Evolutionary conservation across 345 rosid species (phyloP).

Genomic region (Ceriops zippeliana): DNA sequence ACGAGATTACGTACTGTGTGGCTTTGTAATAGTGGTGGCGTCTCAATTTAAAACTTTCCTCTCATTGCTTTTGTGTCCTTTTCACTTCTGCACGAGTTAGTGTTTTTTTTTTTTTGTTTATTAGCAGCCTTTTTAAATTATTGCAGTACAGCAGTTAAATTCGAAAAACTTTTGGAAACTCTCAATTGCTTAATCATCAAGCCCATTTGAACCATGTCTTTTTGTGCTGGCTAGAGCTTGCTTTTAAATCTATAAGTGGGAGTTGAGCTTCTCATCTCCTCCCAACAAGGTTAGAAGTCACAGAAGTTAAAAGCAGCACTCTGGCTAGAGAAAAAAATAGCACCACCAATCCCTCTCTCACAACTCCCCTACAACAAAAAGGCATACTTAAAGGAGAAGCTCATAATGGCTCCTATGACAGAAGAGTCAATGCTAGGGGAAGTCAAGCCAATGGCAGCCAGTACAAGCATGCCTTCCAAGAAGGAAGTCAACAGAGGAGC

Average conservation of each 20-base stretch:
- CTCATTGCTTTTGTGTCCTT: neutral
- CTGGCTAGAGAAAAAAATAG: conserved; percentile 10
- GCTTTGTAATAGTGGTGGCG: neutral
- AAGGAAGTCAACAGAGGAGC: conserved; percentile 49
- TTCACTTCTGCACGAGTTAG: neutral
- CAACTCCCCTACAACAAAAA: neutral
- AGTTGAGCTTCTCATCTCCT: conserved; percentile 32
- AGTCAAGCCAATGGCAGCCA: conserved; percentile 3
- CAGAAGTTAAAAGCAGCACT: conserved; percentile 12
- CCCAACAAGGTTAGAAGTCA: conserved; percentile 42
- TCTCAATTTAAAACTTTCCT: neutral
- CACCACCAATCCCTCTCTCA: neutral
- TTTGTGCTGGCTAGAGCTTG: neutral
- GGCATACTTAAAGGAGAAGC: neutral
- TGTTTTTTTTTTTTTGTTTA: neutral
- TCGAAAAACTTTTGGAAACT: conserved; percentile 10
- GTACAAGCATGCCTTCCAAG: conserved; percentile 8
- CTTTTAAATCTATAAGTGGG: conserved; percentile 20
- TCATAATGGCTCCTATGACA: conserved; percentile 9
- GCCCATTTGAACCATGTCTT: conserved; percentile 11
- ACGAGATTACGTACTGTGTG: neutral
- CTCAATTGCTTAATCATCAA: conserved; percentile 23
- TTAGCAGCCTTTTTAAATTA: conserved; percentile 18
- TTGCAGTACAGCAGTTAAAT: neutral
- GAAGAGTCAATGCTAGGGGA: conserved; percentile 10